phyloP scores from a whole-genome alignment of 2,329 filamentous ascomycete genomes.

The Chrysosporium keratinophilum region DNA sequence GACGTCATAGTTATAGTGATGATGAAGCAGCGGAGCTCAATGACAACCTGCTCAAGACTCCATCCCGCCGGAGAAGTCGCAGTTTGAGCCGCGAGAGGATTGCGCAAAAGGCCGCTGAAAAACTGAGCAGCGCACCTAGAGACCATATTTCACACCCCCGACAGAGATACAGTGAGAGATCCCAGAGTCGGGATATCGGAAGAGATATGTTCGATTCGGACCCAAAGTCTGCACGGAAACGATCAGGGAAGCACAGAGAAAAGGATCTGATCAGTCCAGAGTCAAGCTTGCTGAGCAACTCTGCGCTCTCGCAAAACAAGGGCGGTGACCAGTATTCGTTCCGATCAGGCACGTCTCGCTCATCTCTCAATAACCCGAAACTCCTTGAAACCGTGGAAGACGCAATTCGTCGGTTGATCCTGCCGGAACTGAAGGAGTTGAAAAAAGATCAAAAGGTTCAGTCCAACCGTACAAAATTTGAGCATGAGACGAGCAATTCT shows the following conservation, averaged over 20 bases:
- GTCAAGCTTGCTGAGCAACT: constrained; percentile 51
- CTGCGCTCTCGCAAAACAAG: constrained; percentile 42
- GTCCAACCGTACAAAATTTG: constrained; percentile 59
- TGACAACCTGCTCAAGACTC: constrained; percentile 44
- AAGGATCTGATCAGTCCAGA: constrained; percentile 48
- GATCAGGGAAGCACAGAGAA: constrained; percentile 42
- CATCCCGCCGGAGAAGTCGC: constrained; percentile 44
- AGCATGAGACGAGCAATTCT: constrained; percentile 53
- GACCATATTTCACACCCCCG: constrained; percentile 35
- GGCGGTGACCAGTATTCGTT: constrained; percentile 50
- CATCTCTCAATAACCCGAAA: constrained; percentile 85
- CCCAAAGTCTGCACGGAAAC: constrained; percentile 37
- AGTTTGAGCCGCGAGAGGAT: constrained; percentile 54
- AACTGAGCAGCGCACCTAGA: constrained; percentile 46
- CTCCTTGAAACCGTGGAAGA: constrained; percentile 86
- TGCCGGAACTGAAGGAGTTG: constrained; percentile 82
- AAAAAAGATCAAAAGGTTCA: constrained; percentile 81
- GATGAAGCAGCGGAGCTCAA: constrained; percentile 31
- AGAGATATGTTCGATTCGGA: constrained; percentile 32
- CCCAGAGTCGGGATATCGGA: constrained; percentile 38
- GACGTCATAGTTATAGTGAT: constrained; percentile 51
- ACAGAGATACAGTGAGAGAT: constrained; percentile 34
- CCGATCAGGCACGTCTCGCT: constrained; percentile 50
- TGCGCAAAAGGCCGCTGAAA: constrained; percentile 59
- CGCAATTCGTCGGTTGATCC: constrained; percentile 75